Conservation (phyloP, 495 filamentous ascomycete species). For the Podospora australis region DNA sequence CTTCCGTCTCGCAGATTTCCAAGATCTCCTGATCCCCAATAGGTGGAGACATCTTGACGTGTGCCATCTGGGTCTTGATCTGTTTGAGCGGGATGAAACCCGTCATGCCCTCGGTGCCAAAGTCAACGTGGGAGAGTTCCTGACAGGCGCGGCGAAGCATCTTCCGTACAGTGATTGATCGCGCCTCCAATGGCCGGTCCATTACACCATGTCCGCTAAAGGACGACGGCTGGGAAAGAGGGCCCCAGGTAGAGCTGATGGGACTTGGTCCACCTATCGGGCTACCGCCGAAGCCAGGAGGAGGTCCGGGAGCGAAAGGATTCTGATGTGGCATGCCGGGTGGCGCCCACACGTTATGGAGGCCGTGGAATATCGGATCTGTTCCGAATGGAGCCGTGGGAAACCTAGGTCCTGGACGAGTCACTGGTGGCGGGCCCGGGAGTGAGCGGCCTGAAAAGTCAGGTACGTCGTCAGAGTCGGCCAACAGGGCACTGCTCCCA, state of each 20-base stretch:
- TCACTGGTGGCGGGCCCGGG: slow-evolving; percentile 15
- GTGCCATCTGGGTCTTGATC: slow-evolving; percentile 61
- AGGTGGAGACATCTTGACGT: slow-evolving; percentile 51
- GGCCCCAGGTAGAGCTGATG: slow-evolving; percentile 23
- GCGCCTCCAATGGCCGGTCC: slow-evolving; percentile 27
- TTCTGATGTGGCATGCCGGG: slow-evolving; percentile 9
- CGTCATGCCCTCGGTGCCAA: slow-evolving; percentile 22
- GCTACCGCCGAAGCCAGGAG: slow-evolving; percentile 17
- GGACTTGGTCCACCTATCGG: slow-evolving; percentile 8
- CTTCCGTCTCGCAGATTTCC: slow-evolving; percentile 88
- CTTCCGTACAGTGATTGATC: slow-evolving; percentile 40
- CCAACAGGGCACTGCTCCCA: slow-evolving; percentile 90
- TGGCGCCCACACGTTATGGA: slow-evolving; percentile 25
- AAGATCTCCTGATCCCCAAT: slow-evolving; percentile 68
- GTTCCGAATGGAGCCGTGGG: slow-evolving; percentile 21
- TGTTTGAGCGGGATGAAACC: slow-evolving; percentile 62
- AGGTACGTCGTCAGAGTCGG: slow-evolving; percentile 58
- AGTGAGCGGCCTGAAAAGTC: slow-evolving; percentile 11
- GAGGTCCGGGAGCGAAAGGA: slow-evolving; percentile 15
- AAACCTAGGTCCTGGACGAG: slow-evolving; percentile 18
- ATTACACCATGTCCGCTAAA: slow-evolving; percentile 27
- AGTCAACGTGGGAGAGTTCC: slow-evolving; percentile 27
- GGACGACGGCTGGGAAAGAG: slow-evolving; percentile 12
- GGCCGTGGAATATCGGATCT: slow-evolving; percentile 19
- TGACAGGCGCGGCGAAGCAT: slow-evolving; percentile 46